Evolutionary conservation across 1,284 basidiomycete species (phyloP).

Genomic region (Ganoderma lingzhi): DNA sequence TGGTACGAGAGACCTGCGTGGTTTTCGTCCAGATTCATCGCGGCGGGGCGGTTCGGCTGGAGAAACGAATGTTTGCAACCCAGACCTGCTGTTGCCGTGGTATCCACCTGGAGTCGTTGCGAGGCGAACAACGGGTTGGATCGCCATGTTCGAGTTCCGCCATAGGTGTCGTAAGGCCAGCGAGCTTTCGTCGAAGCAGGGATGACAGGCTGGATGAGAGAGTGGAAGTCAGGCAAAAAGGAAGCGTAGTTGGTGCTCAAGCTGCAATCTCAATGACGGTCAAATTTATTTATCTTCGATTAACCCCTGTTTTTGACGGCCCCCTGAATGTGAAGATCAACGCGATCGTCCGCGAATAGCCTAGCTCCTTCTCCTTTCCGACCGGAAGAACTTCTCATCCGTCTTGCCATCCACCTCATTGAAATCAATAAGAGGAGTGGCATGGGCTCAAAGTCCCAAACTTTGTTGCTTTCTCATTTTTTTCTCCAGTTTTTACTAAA

Average conservation of each 20-base stretch:
- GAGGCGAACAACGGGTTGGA: not conserved
- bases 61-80: not conserved
- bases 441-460: slow-evolving; percentile 2
- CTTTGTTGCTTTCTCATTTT: not conserved
- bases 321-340: not conserved
- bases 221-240: not conserved
- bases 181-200: not conserved
- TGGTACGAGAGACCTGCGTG: not conserved
- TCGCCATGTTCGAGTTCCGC: not conserved
- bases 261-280: not conserved
- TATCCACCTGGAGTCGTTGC: not conserved
- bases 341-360: not conserved
- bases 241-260: not conserved
- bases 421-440: not conserved
- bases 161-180: not conserved
- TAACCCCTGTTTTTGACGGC: not conserved
- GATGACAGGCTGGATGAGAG: not conserved
- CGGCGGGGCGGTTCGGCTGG: not conserved
- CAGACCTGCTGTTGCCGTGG: not conserved
- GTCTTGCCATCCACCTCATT: not conserved
- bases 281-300: not conserved
- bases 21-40: not conserved
- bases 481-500: not conserved
- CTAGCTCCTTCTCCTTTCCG: slow-evolving; percentile 1
- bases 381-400: not conserved